phyloP scores from a whole-genome alignment of 2,329 filamentous ascomycete species.

The Pyrenophora tritici-repentis region DNA sequence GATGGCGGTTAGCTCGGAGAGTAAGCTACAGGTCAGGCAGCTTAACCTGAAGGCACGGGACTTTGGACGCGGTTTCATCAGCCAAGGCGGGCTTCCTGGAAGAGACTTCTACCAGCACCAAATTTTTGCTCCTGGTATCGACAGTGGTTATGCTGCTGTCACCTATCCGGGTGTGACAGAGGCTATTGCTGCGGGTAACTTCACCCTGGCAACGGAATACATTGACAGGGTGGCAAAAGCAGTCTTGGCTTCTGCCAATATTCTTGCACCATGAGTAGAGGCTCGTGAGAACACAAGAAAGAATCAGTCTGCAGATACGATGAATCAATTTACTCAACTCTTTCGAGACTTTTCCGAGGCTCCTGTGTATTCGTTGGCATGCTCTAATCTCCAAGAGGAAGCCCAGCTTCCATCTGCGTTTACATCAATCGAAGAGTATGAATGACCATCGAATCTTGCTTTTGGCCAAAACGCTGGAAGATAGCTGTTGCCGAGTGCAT shows the following conservation, averaged over 20 bases:
- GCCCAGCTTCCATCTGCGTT: too few relatives aligned
- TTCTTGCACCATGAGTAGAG: background rate
- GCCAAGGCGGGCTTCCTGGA: conserved; percentile 50
- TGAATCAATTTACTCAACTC: too few relatives aligned
- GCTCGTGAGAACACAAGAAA: too few relatives aligned
- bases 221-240: conserved; percentile 37
- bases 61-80: conserved; percentile 52
- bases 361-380: too few relatives aligned
- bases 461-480: conserved; percentile 1
- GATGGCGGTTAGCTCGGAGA: conserved; percentile 29
- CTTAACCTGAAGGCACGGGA: conserved; percentile 52
- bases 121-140: conserved; percentile 53
- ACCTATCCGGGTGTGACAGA: conserved; percentile 44
- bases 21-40: conserved; percentile 27
- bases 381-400: too few relatives aligned
- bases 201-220: conserved; percentile 32
- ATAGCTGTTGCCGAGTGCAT: too few relatives aligned
- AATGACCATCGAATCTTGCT: too few relatives aligned
- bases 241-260: conserved; percentile 37
- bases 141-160: conserved; percentile 44
- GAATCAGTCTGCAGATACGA: too few relatives aligned
- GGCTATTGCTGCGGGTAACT: conserved; percentile 32
- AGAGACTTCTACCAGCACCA: conserved; percentile 53
- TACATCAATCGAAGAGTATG: too few relatives aligned
- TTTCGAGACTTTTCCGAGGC: too few relatives aligned